phyloP scores from a whole-genome alignment of 768 basidiomycete species.

The Coprinopsis strossmayeri region DNA sequence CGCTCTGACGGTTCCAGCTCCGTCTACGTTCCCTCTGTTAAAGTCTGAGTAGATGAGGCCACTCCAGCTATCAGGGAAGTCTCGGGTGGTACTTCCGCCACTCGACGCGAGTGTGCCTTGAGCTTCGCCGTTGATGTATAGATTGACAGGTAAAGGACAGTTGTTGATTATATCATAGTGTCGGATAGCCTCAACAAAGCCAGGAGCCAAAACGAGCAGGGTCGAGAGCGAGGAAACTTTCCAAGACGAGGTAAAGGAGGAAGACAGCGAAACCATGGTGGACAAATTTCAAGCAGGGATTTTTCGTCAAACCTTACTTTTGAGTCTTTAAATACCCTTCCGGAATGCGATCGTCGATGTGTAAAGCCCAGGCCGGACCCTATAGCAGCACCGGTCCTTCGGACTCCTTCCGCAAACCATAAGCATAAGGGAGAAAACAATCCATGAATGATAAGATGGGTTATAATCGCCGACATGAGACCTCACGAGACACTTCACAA shows the following conservation, averaged over 20 bases:
- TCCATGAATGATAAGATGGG: no score
- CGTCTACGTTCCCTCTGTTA: slow-evolving; percentile 17
- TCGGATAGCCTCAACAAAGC: slow-evolving; percentile 5
- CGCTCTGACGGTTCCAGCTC: slow-evolving; percentile 18
- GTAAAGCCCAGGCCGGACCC: no score
- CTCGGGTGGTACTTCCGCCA: slow-evolving; percentile 13
- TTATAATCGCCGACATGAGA: no score
- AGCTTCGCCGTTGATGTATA: slow-evolving; percentile 19
- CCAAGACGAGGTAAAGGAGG: background rate
- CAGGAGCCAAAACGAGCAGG: background rate
- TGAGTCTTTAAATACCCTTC: no score
- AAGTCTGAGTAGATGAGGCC: slow-evolving; percentile 21
- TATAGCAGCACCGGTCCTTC: no score
- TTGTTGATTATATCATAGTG: slow-evolving; percentile 21
- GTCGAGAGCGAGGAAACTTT: background rate
- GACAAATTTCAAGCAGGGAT: no score
- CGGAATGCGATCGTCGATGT: no score
- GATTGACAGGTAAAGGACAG: slow-evolving; percentile 17
- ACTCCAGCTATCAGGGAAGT: slow-evolving; percentile 16
- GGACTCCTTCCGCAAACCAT: no score
- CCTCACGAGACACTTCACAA: no score
- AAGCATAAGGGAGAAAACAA: no score
- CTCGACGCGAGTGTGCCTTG: slow-evolving; percentile 15
- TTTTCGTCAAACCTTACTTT: no score
- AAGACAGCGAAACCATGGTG: no score